These are phyloP conservation scores for Acanthamoeba lenticulata DNA, from an alignment of 208 protist species.

Conservation along the genomic window DNA sequence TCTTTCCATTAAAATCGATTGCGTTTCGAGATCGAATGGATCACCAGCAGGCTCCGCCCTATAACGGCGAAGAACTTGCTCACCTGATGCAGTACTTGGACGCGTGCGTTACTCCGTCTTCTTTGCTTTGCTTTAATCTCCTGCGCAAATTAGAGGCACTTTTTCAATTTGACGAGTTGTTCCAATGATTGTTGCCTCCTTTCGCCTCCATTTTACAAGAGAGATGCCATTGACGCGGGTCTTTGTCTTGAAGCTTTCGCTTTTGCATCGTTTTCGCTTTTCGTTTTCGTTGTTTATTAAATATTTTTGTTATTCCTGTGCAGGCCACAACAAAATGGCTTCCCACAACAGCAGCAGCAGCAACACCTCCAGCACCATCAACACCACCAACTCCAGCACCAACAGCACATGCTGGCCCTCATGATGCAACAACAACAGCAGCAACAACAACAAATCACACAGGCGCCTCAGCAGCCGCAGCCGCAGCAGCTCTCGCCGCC, in stretches of 20 bases:
- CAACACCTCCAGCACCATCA: neutral
- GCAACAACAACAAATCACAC: neutral
- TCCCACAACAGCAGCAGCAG: neutral
- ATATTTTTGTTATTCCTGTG: neutral
- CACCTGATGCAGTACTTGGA: slow-evolving; percentile 60
- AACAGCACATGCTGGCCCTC: neutral
- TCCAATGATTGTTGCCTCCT: neutral
- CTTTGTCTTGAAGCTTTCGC: neutral
- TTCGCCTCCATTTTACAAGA: neutral
- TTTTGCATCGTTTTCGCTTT: neutral
- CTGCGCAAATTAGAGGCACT: neutral
- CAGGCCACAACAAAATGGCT: neutral
- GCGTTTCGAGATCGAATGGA: too few relatives aligned
- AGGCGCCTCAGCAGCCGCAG: neutral
- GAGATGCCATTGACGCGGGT: neutral
- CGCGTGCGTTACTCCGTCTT: neutral
- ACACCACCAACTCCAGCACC: neutral
- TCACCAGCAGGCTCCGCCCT: too few relatives aligned
- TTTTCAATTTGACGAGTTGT: neutral
- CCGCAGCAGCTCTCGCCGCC: neutral
- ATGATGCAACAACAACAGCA: neutral
- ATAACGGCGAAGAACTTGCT: slow-evolving; percentile 5
- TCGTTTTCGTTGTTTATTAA: neutral
- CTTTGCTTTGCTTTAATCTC: neutral
- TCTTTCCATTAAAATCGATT: too few relatives aligned